Conservation (phyloP, 805 yeast species). For the Candida taoyuanica region DNA sequence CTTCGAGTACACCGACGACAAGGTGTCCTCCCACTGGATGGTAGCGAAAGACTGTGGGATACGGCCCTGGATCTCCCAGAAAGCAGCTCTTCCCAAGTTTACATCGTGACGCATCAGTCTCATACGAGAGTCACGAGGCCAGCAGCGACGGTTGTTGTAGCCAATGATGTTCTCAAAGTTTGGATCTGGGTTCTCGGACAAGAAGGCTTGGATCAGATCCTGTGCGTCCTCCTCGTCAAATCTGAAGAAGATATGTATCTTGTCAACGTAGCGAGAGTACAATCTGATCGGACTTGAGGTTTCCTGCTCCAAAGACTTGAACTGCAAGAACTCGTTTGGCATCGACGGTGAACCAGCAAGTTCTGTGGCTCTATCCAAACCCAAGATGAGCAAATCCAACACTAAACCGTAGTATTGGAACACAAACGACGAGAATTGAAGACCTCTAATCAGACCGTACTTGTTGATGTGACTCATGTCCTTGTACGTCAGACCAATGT, state of each 20-base stretch:
- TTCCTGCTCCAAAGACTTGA: conserved; percentile 54
- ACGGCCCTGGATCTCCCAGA: conserved; percentile 83
- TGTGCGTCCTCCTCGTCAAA: conserved; percentile 70
- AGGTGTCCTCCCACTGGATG: conserved; percentile 73
- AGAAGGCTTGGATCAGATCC: conserved; percentile 68
- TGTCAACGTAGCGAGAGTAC: conserved; percentile 81
- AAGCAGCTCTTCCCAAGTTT: conserved; percentile 84
- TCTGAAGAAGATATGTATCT: conserved; percentile 72
- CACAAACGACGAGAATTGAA: conserved; percentile 86
- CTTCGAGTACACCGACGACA: conserved; percentile 83
- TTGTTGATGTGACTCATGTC: conserved; percentile 95
- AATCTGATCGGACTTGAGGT: conserved; percentile 68
- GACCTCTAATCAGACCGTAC: conserved; percentile 81
- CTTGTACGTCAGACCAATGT: conserved; percentile 74
- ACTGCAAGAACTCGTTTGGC: conserved; percentile 80
- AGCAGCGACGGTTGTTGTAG: conserved; percentile 82
- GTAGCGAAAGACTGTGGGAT: conserved; percentile 71
- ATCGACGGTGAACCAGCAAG: conserved; percentile 70
- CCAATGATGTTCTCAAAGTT: conserved; percentile 83
- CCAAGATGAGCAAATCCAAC: conserved; percentile 75
- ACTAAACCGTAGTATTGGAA: conserved; percentile 87
- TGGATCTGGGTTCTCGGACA: conserved; percentile 88
- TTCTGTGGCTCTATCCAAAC: conserved; percentile 82
- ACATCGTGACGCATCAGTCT: conserved; percentile 87
- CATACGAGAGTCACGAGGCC: conserved; percentile 95